Conservation (phyloP, 495 filamentous ascomycete species). For the Neurospora sp. region DNA sequence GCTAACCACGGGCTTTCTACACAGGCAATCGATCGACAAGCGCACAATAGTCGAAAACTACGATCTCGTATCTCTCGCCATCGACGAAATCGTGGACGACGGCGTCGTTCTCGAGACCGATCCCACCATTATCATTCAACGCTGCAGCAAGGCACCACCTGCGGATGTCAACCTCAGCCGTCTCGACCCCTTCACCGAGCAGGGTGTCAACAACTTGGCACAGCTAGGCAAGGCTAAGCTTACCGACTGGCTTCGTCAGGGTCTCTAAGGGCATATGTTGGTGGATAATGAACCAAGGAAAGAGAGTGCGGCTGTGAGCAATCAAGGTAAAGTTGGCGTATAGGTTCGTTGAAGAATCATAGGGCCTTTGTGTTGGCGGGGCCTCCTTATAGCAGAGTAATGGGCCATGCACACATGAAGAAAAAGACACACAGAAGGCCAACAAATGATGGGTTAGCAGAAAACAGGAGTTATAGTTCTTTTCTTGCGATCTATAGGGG, state of each 20-base stretch:
- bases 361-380: background rate
- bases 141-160: conserved; percentile 84
- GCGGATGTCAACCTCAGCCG: conserved; percentile 86
- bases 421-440: background rate
- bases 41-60: conserved; percentile 97
- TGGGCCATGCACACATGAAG: background rate
- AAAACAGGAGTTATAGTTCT: background rate
- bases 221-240: conserved; percentile 90
- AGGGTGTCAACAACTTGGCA: conserved; percentile 90
- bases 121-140: conserved; percentile 78
- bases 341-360: background rate
- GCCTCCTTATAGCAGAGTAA: background rate
- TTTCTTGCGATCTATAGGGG: conserved; percentile 10
- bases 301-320: background rate
- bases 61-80: conserved; percentile 77
- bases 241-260: conserved; percentile 82
- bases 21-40: conserved; percentile 77
- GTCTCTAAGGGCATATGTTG: conserved; percentile 32
- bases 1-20: background rate
- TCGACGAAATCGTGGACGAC: conserved; percentile 95
- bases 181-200: conserved; percentile 83
- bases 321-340: background rate
- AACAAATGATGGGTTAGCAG: background rate
- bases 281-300: background rate
- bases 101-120: conserved; percentile 96